Base-by-base conservation (phyloP, 768 basidiomycete species). In the Kondoa malvinella region DNA sequence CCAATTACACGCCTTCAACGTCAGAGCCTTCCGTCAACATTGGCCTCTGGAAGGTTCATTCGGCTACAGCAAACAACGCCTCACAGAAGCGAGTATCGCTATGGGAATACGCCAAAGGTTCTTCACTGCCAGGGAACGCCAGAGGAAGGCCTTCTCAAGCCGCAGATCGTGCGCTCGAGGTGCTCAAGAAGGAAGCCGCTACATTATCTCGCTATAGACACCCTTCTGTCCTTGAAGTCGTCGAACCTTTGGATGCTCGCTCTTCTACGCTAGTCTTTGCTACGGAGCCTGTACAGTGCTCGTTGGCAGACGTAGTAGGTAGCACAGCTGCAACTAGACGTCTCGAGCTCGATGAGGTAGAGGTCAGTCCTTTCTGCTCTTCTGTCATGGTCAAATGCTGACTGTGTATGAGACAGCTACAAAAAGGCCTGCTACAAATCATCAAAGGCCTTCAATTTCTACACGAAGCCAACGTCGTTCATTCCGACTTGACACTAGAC, bases 201-300 rank as follows among this genome's bases (percentile, higher is more conserved):
- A 87, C 91, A 1, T 79, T 96, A 25, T 84, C 88, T 30, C 83
- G 86, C 71, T 79, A 97, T 57, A 82, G 95, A 33, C 94, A 97
- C 78, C 95, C 95, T 2, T 92, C 88, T 69, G 85, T 99, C 63
- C 81, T 99, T 68, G 94, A 97, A 80, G 89, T 96, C 86, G 92
- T 94, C 31, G 95, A 99, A 78, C 66, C 57, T 32, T 34, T 32
- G 40, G 17, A 58, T 14, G 57, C 25, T 12, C 32, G 31, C 25
- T 4, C 74, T 67, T 86, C 80, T 40, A 88, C 94, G 73, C 80
- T 97, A 56, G 84, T 86, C 56, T 97, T 96, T 74, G 94, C 92
- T 4, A 95, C 95, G 0, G 95, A 99, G 75, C 86, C 87, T 32
- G 80, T 97, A 33, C 78, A 89, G 12, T 87, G 90, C 0, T 88